Percentiles rank a stretch among this genome's conserved stretches.
Evolutionary conservation across 805 yeast species (phyloP).

Genomic region (Wickerhamomyces subpelliculosus): DNA sequence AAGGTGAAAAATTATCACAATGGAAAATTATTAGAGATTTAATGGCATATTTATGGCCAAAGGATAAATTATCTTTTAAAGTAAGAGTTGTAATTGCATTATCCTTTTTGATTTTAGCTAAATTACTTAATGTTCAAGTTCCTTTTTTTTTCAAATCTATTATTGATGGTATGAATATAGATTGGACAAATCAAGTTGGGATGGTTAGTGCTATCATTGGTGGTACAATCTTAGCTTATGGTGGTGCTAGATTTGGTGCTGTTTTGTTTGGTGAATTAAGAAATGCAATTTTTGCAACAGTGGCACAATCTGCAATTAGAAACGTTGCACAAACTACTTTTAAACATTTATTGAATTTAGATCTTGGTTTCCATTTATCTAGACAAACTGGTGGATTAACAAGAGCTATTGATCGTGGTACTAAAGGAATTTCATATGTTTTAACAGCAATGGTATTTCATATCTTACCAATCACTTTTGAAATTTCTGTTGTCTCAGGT

Average conservation of each 20-base stretch:
- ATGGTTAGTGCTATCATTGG: constrained; percentile 60
- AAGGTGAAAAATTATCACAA: constrained; percentile 28
- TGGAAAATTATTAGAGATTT: constrained; percentile 54
- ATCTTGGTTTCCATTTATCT: constrained; percentile 81
- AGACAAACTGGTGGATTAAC: constrained; percentile 95
- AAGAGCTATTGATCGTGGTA: constrained; percentile 95
- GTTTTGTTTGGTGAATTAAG: constrained; percentile 90
- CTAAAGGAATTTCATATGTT: constrained; percentile 93
- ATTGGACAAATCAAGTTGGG: constrained; percentile 65
- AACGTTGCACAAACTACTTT: constrained; percentile 86
- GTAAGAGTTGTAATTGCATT: constrained; percentile 73
- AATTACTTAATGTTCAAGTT: constrained; percentile 87
- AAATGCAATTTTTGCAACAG: constrained; percentile 92
- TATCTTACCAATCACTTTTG: constrained; percentile 86
- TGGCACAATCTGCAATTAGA: constrained; percentile 90
- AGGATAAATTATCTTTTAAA: constrained; percentile 56
- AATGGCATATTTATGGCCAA: constrained; percentile 76
- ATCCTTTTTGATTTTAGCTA: constrained; percentile 67
- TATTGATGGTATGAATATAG: constrained; percentile 88
- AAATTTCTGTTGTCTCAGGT: constrained; percentile 89
- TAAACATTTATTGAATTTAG: constrained; percentile 73
- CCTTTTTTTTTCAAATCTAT: constrained; percentile 89
- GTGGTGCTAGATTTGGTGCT: constrained; percentile 90
- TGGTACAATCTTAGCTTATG: constrained; percentile 74
- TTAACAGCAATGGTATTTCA: constrained; percentile 97